These are phyloP conservation scores for Quercus bicolor DNA, from an alignment of 306 rosid species.

Conservation along the genomic window DNA sequence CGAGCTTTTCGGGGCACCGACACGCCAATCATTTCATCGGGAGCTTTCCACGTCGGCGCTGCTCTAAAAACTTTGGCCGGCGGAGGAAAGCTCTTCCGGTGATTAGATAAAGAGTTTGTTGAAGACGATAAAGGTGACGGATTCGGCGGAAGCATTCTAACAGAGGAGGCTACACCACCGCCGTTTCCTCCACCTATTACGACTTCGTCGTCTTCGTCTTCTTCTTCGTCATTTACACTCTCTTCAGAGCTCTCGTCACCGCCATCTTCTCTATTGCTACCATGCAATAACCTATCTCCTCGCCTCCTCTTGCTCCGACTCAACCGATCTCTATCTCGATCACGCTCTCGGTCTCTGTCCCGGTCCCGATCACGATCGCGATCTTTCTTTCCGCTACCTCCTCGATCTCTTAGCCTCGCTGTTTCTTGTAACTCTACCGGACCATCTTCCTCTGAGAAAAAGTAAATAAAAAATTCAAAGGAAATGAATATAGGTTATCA, in stretches of 20 bases:
- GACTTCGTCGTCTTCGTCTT: slow-evolving; percentile 68
- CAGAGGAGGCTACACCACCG: slow-evolving; percentile 37
- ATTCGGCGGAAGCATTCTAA: slow-evolving; percentile 89
- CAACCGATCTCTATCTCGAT: slow-evolving; percentile 78
- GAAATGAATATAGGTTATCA: too few relatives aligned
- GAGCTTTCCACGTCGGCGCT: slow-evolving; percentile 73
- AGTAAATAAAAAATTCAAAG: background rate
- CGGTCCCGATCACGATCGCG: slow-evolving; percentile 74
- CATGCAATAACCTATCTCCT: slow-evolving; percentile 75
- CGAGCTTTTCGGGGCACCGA: slow-evolving; percentile 92
- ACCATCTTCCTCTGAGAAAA: slow-evolving; percentile 75
- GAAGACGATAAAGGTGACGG: slow-evolving; percentile 35
- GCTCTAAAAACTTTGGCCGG: slow-evolving; percentile 68
- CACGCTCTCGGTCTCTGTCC: slow-evolving; percentile 57
- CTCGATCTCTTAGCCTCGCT: slow-evolving; percentile 73
- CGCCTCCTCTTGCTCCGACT: slow-evolving; percentile 78
- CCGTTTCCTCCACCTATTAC: slow-evolving; percentile 1
- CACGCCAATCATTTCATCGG: slow-evolving; percentile 98
- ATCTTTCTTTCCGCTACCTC: slow-evolving; percentile 69
- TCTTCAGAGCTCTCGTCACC: slow-evolving; percentile 85
- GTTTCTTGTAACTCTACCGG: slow-evolving; percentile 77
- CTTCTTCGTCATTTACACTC: slow-evolving; percentile 83
- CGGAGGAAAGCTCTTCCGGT: slow-evolving; percentile 80
- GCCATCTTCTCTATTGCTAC: slow-evolving; percentile 65
- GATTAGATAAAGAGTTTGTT: slow-evolving; percentile 38